These are phyloP conservation scores for Clonostachys chloroleuca DNA, from an alignment of 2,329 filamentous ascomycete species.

Conservation along the genomic window DNA sequence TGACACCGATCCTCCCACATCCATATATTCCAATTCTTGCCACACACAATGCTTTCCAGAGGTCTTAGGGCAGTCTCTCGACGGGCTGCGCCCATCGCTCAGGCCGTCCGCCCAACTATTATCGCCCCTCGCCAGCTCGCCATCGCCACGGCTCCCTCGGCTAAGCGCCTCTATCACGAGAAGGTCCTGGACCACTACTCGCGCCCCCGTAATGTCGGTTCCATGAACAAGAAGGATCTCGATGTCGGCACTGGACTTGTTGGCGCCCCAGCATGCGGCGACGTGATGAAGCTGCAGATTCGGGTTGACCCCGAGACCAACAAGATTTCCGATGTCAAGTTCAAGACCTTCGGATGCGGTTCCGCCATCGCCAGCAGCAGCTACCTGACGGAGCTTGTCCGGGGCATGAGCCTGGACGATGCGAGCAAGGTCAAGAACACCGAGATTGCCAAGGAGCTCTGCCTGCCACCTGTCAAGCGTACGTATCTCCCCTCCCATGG, in stretches of 20 bases:
- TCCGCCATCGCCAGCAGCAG: slow-evolving; percentile 91
- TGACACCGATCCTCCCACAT: too few species aligned
- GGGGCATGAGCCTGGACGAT: slow-evolving; percentile 92
- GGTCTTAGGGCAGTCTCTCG: slow-evolving; percentile 26
- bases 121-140: slow-evolving; percentile 4
- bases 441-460: slow-evolving; percentile 95
- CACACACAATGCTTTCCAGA: slow-evolving; percentile 30
- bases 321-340: slow-evolving; percentile 90
- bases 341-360: slow-evolving; percentile 96
- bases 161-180: slow-evolving; percentile 41
- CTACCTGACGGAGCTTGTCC: slow-evolving; percentile 91
- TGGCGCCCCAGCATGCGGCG: slow-evolving; percentile 81
- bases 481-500: slow-evolving; percentile 28
- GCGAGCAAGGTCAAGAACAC: slow-evolving; percentile 92
- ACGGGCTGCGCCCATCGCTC: slow-evolving; percentile 23
- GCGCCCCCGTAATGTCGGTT: slow-evolving; percentile 50
- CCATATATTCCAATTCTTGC: not conserved
- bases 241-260: slow-evolving; percentile 92
- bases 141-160: slow-evolving; percentile 19
- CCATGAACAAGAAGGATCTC: slow-evolving; percentile 65
- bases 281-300: slow-evolving; percentile 81
- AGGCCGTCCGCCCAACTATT: slow-evolving; percentile 20
- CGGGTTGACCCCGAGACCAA: slow-evolving; percentile 84
- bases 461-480: slow-evolving; percentile 84
- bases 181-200: slow-evolving; percentile 48